Evolutionary conservation across 768 basidiomycete genomes (phyloP), one percentile per base, ranked within the genome.

Genomic region (Tylopilus sp.): DNA sequence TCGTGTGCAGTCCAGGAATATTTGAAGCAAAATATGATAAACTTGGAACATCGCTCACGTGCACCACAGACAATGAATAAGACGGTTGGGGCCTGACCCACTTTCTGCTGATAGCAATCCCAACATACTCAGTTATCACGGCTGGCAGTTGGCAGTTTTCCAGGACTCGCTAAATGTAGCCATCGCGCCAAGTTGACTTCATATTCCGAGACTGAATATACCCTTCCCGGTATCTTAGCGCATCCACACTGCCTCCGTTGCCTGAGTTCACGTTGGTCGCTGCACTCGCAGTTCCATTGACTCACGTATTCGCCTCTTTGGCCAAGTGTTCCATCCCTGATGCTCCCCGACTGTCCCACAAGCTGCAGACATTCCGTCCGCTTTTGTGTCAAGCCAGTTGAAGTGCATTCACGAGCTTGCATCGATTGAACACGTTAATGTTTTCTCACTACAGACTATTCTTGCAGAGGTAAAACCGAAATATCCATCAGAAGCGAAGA

Each of bases 371-470:
- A 47, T 20, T 21, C 12, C 35, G 2, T 33, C 30, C 18, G 22
- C 31, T 51, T 31, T 45, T 7, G 7, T 43, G 2, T 38, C 47
- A 30, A 25, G 6, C 20, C 33, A 22, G 18, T 46, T 33, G 40
- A 51, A 42, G 43, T 25, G 46, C 40, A 30, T 41, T 20, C 40
- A 28, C 9, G 18, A 46, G 42, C 21, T 40, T 31, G 12, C 21
- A 41, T 13, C 35, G 28, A 40, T 59, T 58, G 35, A 47, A 15
- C 26, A 21, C 40, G 20, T 41, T 43, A 36, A n/a, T n/a, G n/a
- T n/a, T n/a, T 55, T 53, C 53, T 52, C 51, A 44, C 21, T 22
- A 23, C 12, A 26, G 40, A 1, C 15, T 40, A 36, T 52, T n/a
- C n/a, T 33, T 41, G 20, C 10, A 26, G 49, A n/a, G 30, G 18